Base-by-base conservation (phyloP, 2,329 filamentous ascomycete genomes). In the Orbilia blumenaviensis region DNA sequence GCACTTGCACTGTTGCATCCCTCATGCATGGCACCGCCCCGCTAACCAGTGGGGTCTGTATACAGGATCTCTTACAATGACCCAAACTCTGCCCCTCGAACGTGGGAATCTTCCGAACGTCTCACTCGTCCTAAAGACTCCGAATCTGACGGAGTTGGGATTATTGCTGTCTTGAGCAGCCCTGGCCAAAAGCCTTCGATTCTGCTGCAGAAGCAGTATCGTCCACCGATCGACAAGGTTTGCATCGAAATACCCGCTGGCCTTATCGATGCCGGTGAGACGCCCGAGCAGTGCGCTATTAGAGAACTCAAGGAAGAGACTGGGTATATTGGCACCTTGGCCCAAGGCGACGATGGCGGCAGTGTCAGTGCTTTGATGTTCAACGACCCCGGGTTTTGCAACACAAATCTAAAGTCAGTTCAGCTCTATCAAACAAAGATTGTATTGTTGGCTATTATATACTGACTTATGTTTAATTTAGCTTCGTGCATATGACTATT, bases 81-180 rank as follows among this genome's bases (percentile, higher is more conserved):
- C 80, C 87, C 88, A 18, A 85, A 86, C 34, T 88, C 88, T 78
- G 83, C 84, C 14, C 82, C 84, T 0, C 86, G 90, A 62, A 88
- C 86, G 29, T 93, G 91, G 91, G 91, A 93, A 81, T 90, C 89
- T 0, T 89, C 89, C 14, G 89, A 92, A 82, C 88, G 91, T n/a
- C 86, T 86, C 29, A 92, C 90, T 0, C 87, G 90, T 2, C 89
- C 90, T 10, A 84, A 85, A 66, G 85, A 83, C 78, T 85, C 85
- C 69, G 87, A 88, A 34, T 89, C 92, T 63, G 91, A 93, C 80
- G 90, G 89, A 62, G 90, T 93, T 12, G 90, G 90, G 74, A 91
- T 93, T 69, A 85, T 92, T 14, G 91, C 90, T 44, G 87, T 93
- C 78, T 84, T 93, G 12, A 84, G 88, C 77, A 87, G 86, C 78